Evolutionary conservation across 2,329 filamentous ascomycete genomes (phyloP), one percentile per base, ranked within the genome.

Genomic region (Fusarium sp.): DNA sequence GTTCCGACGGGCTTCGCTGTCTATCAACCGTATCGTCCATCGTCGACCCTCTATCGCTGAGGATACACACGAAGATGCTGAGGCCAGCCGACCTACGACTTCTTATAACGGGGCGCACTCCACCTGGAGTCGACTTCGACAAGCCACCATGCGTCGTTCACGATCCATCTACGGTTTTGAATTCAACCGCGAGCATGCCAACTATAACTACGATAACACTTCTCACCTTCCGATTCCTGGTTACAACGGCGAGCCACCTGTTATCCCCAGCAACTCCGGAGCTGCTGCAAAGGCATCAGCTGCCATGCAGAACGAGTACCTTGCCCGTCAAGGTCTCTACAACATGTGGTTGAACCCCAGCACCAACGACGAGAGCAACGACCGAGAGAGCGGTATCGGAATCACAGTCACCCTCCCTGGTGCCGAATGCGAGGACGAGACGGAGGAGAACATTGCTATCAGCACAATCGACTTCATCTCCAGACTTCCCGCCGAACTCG

Each of bases 341-440:
- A 82, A 81, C 42, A 79, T 81, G 51, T 83, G 84, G 78, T 75
- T 87, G 10, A 76, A 81, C 11, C 77, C 79, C 7, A 71, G 76
- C 21, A 72, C 74, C 3, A 77, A 76, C 31, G 84, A 87, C 4
- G 84, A 85, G 19, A 80, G 79, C 49, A 87, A 85, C 67, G 88
- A 91, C 69, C 81, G 84, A 26, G 88, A 91, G 78, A 90, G 89
- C 71, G 88, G 88, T 21, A 89, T 91, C 54, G 88, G 88, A 31
- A 90, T 91, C 51, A 81, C 84, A 2, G 78, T 89, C 4, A 84
- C 84, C 3, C 77, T 82, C 19, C 78, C 81, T 19, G 81, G 81
- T 6, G 67, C 77, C 2, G 80, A 82, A 9, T 42, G 26, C 18
- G 75, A 79, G 3, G 76, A 71, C 7, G 77, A 76, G n/a, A 67